Evolutionary conservation across 2,329 filamentous ascomycete species (phyloP).

Genomic region (Mariannaea elegans): DNA sequence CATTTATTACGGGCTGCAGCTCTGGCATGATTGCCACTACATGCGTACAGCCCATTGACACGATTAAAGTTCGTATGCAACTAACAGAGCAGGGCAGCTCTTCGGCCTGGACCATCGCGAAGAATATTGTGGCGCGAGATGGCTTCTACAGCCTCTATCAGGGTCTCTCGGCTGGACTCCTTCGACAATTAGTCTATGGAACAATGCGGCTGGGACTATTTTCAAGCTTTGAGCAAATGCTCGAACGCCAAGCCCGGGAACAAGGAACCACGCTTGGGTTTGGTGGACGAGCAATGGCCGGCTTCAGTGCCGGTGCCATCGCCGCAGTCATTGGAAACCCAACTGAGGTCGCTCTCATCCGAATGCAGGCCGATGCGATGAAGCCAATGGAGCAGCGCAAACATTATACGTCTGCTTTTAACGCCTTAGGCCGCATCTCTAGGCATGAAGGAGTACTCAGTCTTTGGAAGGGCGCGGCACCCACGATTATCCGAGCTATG

Average conservation of each 20-base stretch:
- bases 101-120: constrained; percentile 67
- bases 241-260: constrained; percentile 62
- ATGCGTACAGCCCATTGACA: constrained; percentile 75
- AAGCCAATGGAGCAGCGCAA: constrained; percentile 30
- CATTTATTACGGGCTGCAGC: constrained; percentile 73
- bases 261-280: constrained; percentile 68
- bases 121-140: constrained; percentile 68
- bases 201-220: constrained; percentile 76
- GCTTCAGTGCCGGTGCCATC: constrained; percentile 71
- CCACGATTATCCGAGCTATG: constrained; percentile 32
- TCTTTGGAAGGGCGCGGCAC: constrained; percentile 25
- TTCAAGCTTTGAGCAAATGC: constrained; percentile 71
- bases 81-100: constrained; percentile 71
- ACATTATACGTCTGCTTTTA: constrained; percentile 25
- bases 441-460: constrained; percentile 20
- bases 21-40: constrained; percentile 74
- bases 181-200: constrained; percentile 76
- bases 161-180: constrained; percentile 71
- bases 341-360: constrained; percentile 39
- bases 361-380: constrained; percentile 41
- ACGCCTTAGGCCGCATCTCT: constrained; percentile 26
- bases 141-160: constrained; percentile 75
- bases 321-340: constrained; percentile 69
- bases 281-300: constrained; percentile 70
- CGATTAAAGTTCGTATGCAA: constrained; percentile 78